Base-by-base conservation (phyloP, 192 early-diverging fungal species). In the Diversispora epigaea region DNA sequence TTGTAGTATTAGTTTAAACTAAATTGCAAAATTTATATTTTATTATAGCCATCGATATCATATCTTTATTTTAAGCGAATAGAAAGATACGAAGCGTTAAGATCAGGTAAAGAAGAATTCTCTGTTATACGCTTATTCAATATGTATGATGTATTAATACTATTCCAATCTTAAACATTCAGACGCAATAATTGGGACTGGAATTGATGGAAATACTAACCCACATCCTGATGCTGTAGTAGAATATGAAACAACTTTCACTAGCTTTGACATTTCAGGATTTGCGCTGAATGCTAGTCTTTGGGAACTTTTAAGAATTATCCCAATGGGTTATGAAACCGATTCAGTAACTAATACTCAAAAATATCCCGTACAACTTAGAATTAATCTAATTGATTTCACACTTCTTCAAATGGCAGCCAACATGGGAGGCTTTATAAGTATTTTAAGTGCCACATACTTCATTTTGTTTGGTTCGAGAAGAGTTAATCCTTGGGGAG, bases 381-480 rank as follows among this genome's bases (percentile, higher is more conserved):
- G 12, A 19, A 39, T 15, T 50, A 69, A 50, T 39, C 19, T 45
- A 17, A 25, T 69, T 32, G 68, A 69, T 17, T 69, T 69, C 12
- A 52, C 68, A 5, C 12, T 69, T 14, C 39, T 69, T 17, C 68
- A 69, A 39, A 10, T 69, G 47, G 60, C 72, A 17, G 72, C 72
- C 17, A 74, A 74, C 17, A 74, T 74, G 72, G 72, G 72, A 15
- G 72, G 72, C 22, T 74, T 74, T 52, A 6, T 74, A 5, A 63
- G 58, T 45, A 74, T 74, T 32, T 21, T 74, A 32, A 62, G 58
- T 39, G 72, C 72, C 6, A 8, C n/a, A 19, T 74, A 74, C 21
- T 74, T 74, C 22, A 11, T 74, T 19, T 22, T 74, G 22, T 44
- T 74, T 8, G 72, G 72, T 22, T 63, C 72, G 19, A 17, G 40